Evolutionary conservation across 441 rosid genomes (phyloP).

Genomic region (Populus hybrid): DNA sequence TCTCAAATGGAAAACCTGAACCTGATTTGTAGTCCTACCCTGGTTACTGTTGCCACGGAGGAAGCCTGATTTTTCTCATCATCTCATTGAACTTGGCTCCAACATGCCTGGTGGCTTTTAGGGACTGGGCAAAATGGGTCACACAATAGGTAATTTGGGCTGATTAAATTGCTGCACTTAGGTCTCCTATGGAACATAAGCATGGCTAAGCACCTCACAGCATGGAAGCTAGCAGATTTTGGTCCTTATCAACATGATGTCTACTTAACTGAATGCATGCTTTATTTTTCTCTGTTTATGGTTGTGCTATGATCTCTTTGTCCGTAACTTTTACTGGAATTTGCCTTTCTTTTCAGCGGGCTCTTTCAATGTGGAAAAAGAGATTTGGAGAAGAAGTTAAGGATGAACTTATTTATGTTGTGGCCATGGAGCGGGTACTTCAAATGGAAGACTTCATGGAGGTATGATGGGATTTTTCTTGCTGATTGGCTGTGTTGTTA

Average conservation of each 20-base stretch:
- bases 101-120: neutral
- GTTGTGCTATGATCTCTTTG: neutral
- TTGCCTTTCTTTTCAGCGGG: conserved; percentile 41
- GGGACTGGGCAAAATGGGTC: neutral
- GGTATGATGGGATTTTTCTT: conserved; percentile 36
- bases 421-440: conserved; percentile 66
- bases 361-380: conserved; percentile 61
- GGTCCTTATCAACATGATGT: neutral
- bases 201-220: neutral
- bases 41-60: neutral
- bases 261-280: neutral
- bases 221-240: neutral
- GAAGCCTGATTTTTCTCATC: neutral
- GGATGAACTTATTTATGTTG: conserved; percentile 48
- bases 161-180: neutral
- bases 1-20: neutral
- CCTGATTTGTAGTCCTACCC: neutral
- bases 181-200: no score
- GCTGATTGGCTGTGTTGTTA: neutral
- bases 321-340: conserved; percentile 5
- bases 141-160: neutral
- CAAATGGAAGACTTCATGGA: conserved; percentile 90
- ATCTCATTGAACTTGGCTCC: neutral
- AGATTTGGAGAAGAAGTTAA: conserved; percentile 69
- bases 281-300: neutral